Percentiles rank a stretch among this genome's conserved stretches.
Conservation (phyloP, 2,329 filamentous ascomycete species). For the Colletotrichum spaethianum region DNA sequence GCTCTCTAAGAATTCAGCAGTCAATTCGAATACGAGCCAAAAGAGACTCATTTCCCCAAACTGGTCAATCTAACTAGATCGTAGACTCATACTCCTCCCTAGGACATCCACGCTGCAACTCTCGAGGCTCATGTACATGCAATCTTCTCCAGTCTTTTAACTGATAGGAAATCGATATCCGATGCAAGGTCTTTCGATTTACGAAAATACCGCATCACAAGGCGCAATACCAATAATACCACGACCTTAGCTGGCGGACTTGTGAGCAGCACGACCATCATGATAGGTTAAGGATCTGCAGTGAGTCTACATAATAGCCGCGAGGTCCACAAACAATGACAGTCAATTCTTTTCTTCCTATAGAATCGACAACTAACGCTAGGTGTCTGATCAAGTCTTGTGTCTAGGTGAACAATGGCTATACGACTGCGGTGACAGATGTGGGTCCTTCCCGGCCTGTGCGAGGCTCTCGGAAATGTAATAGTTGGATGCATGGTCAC, state of each 20-base stretch:
- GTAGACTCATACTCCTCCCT: background rate
- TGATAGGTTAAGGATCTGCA: background rate
- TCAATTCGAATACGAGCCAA: background rate
- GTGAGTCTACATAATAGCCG: background rate
- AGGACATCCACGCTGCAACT: background rate
- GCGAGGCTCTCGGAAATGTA: background rate
- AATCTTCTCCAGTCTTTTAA: background rate
- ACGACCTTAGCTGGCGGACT: background rate
- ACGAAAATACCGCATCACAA: background rate
- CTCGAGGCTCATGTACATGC: background rate
- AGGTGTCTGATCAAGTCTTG: background rate
- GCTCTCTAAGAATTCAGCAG: background rate
- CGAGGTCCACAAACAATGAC: background rate
- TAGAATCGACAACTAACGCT: background rate
- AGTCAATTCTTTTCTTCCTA: background rate
- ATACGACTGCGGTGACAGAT: background rate
- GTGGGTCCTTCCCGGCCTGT: background rate
- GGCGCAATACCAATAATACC: background rate
- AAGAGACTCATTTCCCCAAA: background rate
- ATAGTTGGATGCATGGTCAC: background rate
- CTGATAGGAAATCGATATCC: conserved; percentile 42
- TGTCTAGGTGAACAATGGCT: background rate
- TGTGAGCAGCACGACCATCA: background rate
- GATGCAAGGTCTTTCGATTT: background rate
- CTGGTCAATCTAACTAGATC: background rate